Percentiles rank a stretch among this genome's conserved stretches.
phyloP scores from a whole-genome alignment of 2,329 filamentous ascomycete species.

The Paecilomyces formosus region DNA sequence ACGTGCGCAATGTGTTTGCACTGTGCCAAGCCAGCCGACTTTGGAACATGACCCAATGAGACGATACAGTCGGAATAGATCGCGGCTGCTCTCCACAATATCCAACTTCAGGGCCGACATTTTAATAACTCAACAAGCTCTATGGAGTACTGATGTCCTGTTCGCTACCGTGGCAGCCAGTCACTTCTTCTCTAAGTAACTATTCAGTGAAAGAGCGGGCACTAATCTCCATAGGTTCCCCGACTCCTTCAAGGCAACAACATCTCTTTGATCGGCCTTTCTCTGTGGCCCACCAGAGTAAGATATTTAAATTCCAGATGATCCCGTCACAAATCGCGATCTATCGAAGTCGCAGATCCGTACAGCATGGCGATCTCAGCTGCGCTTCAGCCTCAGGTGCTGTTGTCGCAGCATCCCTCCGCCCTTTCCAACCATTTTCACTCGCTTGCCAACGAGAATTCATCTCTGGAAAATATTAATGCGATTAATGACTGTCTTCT shows the following conservation, averaged over 20 bases:
- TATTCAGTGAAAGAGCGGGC: background rate
- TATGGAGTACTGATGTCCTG: too few relatives aligned
- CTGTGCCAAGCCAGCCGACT: too few relatives aligned
- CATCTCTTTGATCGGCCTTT: background rate
- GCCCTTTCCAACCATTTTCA: background rate
- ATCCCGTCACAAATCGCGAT: background rate
- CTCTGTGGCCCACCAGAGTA: background rate
- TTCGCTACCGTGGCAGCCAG: too few relatives aligned
- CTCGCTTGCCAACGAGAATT: background rate
- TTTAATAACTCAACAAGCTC: too few relatives aligned
- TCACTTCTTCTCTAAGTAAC: too few relatives aligned
- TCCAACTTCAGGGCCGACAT: too few relatives aligned
- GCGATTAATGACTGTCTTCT: background rate
- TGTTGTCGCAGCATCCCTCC: background rate
- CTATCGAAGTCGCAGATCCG: background rate
- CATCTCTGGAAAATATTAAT: background rate
- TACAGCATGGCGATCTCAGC: background rate
- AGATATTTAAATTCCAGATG: background rate
- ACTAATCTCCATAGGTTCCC: background rate
- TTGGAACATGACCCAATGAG: too few relatives aligned
- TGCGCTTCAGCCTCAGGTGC: conserved; percentile 1
- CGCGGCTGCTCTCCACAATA: too few relatives aligned
- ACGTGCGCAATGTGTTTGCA: too few relatives aligned
- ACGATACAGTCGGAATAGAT: too few relatives aligned
- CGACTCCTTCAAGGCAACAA: background rate